Evolutionary conservation across 257 asterid species (phyloP), one percentile per base, ranked within the genome.

Genomic region (Solanum pennellii): DNA sequence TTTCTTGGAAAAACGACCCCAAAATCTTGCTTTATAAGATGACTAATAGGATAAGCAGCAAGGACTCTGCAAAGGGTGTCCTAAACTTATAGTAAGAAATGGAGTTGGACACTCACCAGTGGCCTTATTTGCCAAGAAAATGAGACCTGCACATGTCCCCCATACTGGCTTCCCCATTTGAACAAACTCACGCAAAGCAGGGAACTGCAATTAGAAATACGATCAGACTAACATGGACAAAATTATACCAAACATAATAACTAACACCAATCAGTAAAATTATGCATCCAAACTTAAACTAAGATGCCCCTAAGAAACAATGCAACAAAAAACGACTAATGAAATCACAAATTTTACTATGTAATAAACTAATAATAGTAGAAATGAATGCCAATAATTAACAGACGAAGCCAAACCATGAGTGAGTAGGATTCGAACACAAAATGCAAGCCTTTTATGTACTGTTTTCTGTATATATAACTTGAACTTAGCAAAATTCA

Each of bases 131-230:
- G 99, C 99, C 92, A 97, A 86, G 88, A 97, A 97, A 66, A 97
- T 97, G 86, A 97, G 98, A 83, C 99, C 99, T 9, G 99, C 99
- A 87, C 99, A 97, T 27, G 99, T 97, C 83, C 99, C 99, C 99
- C 99, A 96, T 29, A 97, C 99, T 1, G 99, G 99, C 90, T 97
- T 97, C 69, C 99, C 99, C 86, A 90, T 89, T 89, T 93, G 92
- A 21, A 96, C 99, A 89, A 96, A 97, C 86, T 97, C 99, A 7
- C 99, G 94, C 88, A 96, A 77, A 9, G 99, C 97, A 41, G 99
- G 99, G 92, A 97, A 97, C 99, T 97, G 94, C 93, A 92, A 45
- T n/a, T 14, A 82, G 21, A 80, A 89, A 71, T 85, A 82, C 27
- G 86, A 74, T 77, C 29, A 42, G 60, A 82, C 87, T 86, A 29